Evolutionary conservation across 345 rosid species (phyloP).

Genomic region (Laguncularia racemosa): DNA sequence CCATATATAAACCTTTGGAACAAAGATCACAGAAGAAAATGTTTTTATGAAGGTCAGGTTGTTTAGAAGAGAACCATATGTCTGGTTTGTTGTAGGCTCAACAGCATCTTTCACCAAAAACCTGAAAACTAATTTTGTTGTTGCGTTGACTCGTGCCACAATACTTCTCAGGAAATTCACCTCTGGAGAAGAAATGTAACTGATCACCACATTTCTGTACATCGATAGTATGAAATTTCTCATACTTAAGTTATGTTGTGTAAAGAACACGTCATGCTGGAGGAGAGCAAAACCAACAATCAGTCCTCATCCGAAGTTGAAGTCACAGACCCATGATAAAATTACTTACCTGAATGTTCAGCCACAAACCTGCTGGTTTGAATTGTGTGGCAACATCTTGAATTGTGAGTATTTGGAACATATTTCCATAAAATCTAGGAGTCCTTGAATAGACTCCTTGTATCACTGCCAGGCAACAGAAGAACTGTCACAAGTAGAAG

Average conservation of each 20-base stretch:
- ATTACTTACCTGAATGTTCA: slow-evolving; percentile 76
- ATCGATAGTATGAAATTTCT: slow-evolving; percentile 44
- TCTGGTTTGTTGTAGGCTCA: slow-evolving; percentile 77
- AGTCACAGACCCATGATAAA: not conserved
- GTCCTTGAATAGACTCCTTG: slow-evolving; percentile 57
- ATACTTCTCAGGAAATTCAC: slow-evolving; percentile 56
- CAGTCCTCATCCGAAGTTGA: not conserved
- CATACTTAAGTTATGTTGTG: slow-evolving; percentile 70
- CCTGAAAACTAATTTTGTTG: slow-evolving; percentile 58
- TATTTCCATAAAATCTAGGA: slow-evolving; percentile 28
- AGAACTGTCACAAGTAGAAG: slow-evolving; percentile 4
- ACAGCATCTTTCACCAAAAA: slow-evolving; percentile 35
- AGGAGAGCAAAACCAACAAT: slow-evolving; percentile 1
- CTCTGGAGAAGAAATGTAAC: slow-evolving; percentile 84
- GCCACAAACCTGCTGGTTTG: slow-evolving; percentile 48
- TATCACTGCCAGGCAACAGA: slow-evolving; percentile 36
- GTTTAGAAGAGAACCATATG: slow-evolving; percentile 45
- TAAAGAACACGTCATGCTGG: slow-evolving; percentile 71
- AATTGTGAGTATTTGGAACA: slow-evolving; percentile 31
- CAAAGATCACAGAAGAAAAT: slow-evolving; percentile 89
- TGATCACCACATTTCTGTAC: slow-evolving; percentile 32
- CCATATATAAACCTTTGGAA: slow-evolving; percentile 82
- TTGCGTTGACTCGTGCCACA: slow-evolving; percentile 32
- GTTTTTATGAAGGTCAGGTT: slow-evolving; percentile 74
- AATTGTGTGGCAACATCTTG: slow-evolving; percentile 27